A percentile compares a stretch with the other conserved stretches of the same genome.
These are phyloP conservation scores for Alternaria ventricosa DNA, from an alignment of 2,329 filamentous ascomycete species.

Conservation along the genomic window DNA sequence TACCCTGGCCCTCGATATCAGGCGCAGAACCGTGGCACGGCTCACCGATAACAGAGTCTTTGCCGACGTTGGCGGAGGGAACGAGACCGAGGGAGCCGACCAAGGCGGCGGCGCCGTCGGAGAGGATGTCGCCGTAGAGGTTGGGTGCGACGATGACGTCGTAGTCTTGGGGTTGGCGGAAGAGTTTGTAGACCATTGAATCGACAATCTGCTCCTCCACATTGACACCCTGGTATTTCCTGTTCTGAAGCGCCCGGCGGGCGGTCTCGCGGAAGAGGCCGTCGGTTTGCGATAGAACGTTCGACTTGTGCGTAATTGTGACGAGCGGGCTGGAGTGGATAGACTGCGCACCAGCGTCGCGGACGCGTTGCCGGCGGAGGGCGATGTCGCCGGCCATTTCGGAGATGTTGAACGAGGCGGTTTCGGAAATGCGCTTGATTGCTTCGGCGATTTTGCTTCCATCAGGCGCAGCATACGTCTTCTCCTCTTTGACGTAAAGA, in stretches of 20 bases:
- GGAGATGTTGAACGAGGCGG: constrained; percentile 83
- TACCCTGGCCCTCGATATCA: constrained; percentile 89
- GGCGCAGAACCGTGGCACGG: constrained; percentile 96
- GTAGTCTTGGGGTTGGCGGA: constrained; percentile 93
- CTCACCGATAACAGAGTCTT: constrained; percentile 94
- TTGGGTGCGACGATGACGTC: constrained; percentile 98
- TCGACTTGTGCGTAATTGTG: constrained; percentile 98
- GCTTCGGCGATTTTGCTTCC: constrained; percentile 89
- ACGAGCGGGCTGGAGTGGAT: constrained; percentile 77
- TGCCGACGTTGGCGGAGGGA: constrained; percentile 92
- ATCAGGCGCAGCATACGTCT: constrained; percentile 74
- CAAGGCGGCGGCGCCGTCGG: constrained; percentile 91
- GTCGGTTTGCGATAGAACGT: constrained; percentile 95
- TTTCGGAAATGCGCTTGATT: constrained; percentile 94
- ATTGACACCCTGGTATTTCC: constrained; percentile 67
- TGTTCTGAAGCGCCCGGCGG: constrained; percentile 71
- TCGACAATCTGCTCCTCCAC: constrained; percentile 99
- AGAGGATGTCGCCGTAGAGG: constrained; percentile 95
- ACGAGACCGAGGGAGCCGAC: constrained; percentile 92
- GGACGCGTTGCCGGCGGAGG: constrained; percentile 80
- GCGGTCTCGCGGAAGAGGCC: constrained; percentile 89
- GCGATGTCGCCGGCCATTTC: constrained; percentile 96
- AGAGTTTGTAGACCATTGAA: constrained; percentile 99
- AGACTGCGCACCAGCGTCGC: constrained; percentile 63
- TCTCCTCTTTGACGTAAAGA: constrained; percentile 96